Conservation (phyloP, 257 asterid genomes). For the Gynochthodes officinalis region DNA sequence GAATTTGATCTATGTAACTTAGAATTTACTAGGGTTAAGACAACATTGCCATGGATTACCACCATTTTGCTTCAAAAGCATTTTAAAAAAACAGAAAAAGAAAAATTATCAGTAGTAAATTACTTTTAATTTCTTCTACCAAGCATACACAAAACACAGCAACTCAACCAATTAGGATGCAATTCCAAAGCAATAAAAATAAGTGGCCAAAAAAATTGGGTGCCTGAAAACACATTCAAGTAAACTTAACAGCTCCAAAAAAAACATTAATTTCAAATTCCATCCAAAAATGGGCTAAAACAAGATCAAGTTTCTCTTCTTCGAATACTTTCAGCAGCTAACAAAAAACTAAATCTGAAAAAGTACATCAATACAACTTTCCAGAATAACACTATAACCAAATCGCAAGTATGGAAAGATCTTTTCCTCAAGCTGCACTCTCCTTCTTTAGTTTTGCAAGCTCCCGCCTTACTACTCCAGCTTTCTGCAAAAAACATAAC, state of each 20-base stretch:
- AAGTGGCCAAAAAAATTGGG: too few species aligned
- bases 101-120: too few species aligned
- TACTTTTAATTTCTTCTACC: too few species aligned
- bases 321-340: not conserved
- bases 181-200: too few species aligned
- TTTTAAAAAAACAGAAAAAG: too few species aligned
- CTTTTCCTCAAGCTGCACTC: conserved; percentile 20
- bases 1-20: too few species aligned
- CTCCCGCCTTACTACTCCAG: conserved; percentile 85
- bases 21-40: too few species aligned
- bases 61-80: too few species aligned
- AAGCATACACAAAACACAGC: too few species aligned
- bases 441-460: conserved; percentile 75
- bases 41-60: too few species aligned
- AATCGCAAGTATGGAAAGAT: not conserved
- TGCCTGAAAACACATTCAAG: not conserved
- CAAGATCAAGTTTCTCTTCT: not conserved
- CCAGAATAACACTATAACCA: conserved; percentile 4
- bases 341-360: not conserved
- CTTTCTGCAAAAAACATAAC: conserved; percentile 54
- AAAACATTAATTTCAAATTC: not conserved
- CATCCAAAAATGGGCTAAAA: not conserved
- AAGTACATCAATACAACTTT: conserved; percentile 3
- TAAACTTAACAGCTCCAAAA: not conserved
- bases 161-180: too few species aligned